These are phyloP conservation scores for Penicillium brevicompactum DNA, from an alignment of 2,329 filamentous ascomycete genomes.

Conservation along the genomic window DNA sequence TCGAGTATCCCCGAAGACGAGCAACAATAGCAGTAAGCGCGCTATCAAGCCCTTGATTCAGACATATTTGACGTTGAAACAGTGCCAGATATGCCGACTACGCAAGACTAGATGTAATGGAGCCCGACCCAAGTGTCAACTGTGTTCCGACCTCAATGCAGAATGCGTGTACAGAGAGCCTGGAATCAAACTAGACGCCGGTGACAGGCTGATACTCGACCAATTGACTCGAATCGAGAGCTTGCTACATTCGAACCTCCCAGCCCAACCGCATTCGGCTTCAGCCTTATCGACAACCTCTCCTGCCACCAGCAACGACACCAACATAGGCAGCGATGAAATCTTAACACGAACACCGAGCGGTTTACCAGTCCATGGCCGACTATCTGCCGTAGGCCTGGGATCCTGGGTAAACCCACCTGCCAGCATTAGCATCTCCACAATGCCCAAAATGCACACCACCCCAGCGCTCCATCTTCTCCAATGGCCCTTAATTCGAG, in stretches of 20 bases:
- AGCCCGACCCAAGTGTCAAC: constrained; percentile 78
- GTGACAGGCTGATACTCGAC: constrained; percentile 82
- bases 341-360: constrained; percentile 41
- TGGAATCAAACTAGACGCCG: constrained; percentile 82
- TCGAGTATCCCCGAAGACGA: constrained; percentile 36
- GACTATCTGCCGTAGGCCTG: constrained; percentile 64
- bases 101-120: constrained; percentile 80
- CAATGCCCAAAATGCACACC: constrained; percentile 82
- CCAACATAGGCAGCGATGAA: constrained; percentile 62
- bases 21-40: constrained; percentile 37
- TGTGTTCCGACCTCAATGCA: constrained; percentile 78
- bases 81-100: constrained; percentile 82
- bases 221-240: constrained; percentile 76
- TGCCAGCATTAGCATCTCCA: constrained; percentile 67
- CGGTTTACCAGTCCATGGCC: constrained; percentile 14
- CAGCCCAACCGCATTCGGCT: constrained; percentile 31
- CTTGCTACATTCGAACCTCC: constrained; percentile 71
- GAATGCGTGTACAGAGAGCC: constrained; percentile 85
- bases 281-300: constrained; percentile 59
- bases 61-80: constrained; percentile 1
- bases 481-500: constrained; percentile 76
- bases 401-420: constrained; percentile 68
- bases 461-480: constrained; percentile 70
- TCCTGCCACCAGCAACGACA: constrained; percentile 66
- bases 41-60: background rate